A percentile compares a stretch with the other conserved stretches of the same genome.
Conservation (phyloP, 1,139 yeast genomes). For the Suhomyces wounanorum region DNA sequence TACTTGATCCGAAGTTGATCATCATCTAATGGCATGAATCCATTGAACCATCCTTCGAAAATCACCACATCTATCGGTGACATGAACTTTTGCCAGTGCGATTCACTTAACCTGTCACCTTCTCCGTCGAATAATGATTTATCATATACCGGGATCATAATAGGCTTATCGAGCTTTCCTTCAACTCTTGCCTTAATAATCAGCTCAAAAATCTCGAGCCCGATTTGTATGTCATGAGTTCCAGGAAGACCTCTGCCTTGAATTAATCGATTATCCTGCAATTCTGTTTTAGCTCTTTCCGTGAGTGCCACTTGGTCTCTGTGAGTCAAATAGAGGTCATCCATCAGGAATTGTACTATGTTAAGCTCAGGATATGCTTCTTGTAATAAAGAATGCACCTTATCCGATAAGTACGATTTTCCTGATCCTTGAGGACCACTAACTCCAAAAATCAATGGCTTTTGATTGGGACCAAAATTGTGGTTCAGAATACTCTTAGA, state of each 20-base stretch:
- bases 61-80: constrained; percentile 62
- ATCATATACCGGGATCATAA: constrained; percentile 71
- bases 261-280: constrained; percentile 52
- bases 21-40: constrained; percentile 53
- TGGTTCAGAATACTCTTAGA: constrained; percentile 20
- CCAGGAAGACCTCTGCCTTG: constrained; percentile 93
- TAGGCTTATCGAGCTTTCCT: constrained; percentile 19
- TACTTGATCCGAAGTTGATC: constrained; percentile 26
- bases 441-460: constrained; percentile 65
- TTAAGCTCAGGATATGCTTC: constrained; percentile 38
- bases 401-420: constrained; percentile 65
- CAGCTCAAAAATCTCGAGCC: constrained; percentile 25
- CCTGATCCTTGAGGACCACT: constrained; percentile 97
- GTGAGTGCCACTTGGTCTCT: constrained; percentile 55
- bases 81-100: constrained; percentile 38
- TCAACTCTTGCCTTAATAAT: constrained; percentile 13
- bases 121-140: constrained; percentile 71
- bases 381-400: constrained; percentile 40
- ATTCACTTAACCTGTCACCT: constrained; percentile 65
- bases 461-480: constrained; percentile 16
- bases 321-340: constrained; percentile 79
- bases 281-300: constrained; percentile 20
- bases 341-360: constrained; percentile 70
- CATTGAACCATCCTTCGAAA: constrained; percentile 95
- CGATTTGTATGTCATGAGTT: constrained; percentile 72